These are phyloP conservation scores for Fusarium solani-melongenae DNA, from an alignment of 2,329 filamentous ascomycete species.

Conservation along the genomic window DNA sequence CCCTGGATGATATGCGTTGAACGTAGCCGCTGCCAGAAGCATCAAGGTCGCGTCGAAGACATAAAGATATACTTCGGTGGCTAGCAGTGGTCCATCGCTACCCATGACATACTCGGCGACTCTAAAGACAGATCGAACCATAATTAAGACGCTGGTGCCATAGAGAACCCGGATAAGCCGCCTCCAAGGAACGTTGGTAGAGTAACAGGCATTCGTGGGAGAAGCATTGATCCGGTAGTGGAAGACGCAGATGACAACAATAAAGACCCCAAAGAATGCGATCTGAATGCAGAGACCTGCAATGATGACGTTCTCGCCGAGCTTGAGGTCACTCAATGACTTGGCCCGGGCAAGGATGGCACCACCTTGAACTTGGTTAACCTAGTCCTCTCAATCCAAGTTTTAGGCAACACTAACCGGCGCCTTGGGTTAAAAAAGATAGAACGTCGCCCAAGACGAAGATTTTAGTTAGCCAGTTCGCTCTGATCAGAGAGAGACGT, in stretches of 20 bases:
- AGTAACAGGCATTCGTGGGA: background rate
- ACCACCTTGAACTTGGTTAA: background rate
- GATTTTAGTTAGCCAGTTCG: conserved; percentile 51
- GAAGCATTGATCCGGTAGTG: conserved; percentile 43
- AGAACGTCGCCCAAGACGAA: conserved; percentile 61
- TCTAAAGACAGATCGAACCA: conserved; percentile 52
- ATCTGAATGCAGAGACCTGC: conserved; percentile 64
- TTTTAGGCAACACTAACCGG: conserved; percentile 11
- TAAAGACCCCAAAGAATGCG: conserved; percentile 63
- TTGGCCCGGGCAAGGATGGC: conserved; percentile 19
- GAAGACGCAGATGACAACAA: conserved; percentile 56
- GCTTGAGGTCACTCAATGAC: conserved; percentile 27
- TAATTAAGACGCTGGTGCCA: conserved; percentile 45
- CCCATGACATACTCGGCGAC: conserved; percentile 53
- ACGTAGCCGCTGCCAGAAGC: conserved; percentile 34
- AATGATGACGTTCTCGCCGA: conserved; percentile 59
- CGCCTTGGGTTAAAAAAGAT: conserved; percentile 48
- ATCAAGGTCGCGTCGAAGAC: conserved; percentile 49
- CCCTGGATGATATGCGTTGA: conserved; percentile 4
- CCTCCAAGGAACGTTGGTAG: conserved; percentile 40
- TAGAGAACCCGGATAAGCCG: conserved; percentile 36
- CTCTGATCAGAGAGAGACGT: background rate
- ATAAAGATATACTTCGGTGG: conserved; percentile 46
- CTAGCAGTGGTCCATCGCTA: conserved; percentile 42
- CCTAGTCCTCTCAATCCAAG: background rate